These are phyloP conservation scores for Cercospora zeina DNA, from an alignment of 2,329 filamentous ascomycete genomes.

Conservation along the genomic window DNA sequence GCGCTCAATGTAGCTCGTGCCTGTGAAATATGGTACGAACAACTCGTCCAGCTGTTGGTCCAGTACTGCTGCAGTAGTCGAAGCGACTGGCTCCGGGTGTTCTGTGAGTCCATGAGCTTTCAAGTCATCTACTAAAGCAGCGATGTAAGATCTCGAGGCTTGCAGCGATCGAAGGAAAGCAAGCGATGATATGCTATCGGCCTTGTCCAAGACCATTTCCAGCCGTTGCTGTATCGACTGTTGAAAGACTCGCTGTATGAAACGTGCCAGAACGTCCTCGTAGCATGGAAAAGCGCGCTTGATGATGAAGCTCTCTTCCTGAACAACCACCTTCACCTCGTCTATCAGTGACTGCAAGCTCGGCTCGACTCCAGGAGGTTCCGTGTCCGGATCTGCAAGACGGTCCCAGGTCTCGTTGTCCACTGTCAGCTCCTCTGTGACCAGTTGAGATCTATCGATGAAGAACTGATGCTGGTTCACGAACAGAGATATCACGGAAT, in stretches of 20 bases:
- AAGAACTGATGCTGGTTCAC: conserved; percentile 99
- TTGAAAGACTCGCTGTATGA: conserved; percentile 93
- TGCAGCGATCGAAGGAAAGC: conserved; percentile 90
- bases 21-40: conserved; percentile 66
- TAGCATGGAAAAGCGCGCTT: conserved; percentile 95
- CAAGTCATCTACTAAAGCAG: conserved; percentile 82
- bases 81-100: conserved; percentile 86
- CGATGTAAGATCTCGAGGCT: conserved; percentile 85
- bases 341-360: conserved; percentile 89
- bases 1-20: conserved; percentile 65
- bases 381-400: conserved; percentile 89
- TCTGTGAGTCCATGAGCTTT: conserved; percentile 94
- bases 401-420: conserved; percentile 81
- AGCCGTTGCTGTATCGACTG: conserved; percentile 96
- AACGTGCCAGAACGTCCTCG: conserved; percentile 88
- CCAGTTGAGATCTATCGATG: conserved; percentile 89
- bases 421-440: conserved; percentile 77
- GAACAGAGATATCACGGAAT: conserved; percentile 92
- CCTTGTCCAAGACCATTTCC: conserved; percentile 94
- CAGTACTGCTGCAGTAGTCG: conserved; percentile 72
- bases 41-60: conserved; percentile 68
- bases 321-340: conserved; percentile 91
- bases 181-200: conserved; percentile 83
- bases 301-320: conserved; percentile 96
- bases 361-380: conserved; percentile 86